Evolutionary conservation across 2,329 filamentous ascomycete genomes (phyloP).

Genomic region (Colletotrichum siamense): DNA sequence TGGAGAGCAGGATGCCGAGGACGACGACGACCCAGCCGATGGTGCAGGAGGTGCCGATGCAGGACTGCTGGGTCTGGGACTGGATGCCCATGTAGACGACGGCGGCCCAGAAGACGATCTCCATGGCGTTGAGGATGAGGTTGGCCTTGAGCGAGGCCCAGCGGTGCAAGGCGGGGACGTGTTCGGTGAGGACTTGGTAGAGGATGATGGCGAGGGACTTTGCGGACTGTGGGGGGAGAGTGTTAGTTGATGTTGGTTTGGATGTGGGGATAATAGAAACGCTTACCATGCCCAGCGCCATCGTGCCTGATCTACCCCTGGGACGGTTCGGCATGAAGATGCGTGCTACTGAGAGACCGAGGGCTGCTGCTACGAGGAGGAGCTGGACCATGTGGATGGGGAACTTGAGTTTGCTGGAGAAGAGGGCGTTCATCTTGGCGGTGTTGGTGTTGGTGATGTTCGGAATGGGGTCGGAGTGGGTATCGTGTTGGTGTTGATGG

Average conservation of each 20-base stretch:
- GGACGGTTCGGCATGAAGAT: constrained; percentile 3
- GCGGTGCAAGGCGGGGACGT: constrained; percentile 33
- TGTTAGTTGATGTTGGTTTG: not conserved
- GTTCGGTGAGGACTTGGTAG: constrained; percentile 45
- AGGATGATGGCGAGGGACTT: constrained; percentile 45
- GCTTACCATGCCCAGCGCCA: constrained; percentile 16
- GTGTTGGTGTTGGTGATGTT: not conserved
- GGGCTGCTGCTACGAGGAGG: not conserved
- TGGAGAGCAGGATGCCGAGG: constrained; percentile 5
- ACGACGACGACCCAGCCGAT: constrained; percentile 14
- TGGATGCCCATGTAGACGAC: constrained; percentile 27
- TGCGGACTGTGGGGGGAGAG: constrained; percentile 25
- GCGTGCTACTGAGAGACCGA: constrained; percentile 9
- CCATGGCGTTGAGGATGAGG: constrained; percentile 43
- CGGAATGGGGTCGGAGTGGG: too few relatives aligned
- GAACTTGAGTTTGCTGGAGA: constrained; percentile 9
- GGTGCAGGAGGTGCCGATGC: constrained; percentile 14
- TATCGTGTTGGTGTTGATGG: not conserved
- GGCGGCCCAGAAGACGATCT: constrained; percentile 46
- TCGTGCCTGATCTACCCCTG: constrained; percentile 4
- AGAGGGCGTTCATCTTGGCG: not conserved
- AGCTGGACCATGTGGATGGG: constrained; percentile 18
- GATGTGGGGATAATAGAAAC: rapidly evolving
- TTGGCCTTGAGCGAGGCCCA: constrained; percentile 47
- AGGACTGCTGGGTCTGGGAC: not conserved